Conservation (phyloP, 2,329 filamentous ascomycete species). For the Diaporthe eres region DNA sequence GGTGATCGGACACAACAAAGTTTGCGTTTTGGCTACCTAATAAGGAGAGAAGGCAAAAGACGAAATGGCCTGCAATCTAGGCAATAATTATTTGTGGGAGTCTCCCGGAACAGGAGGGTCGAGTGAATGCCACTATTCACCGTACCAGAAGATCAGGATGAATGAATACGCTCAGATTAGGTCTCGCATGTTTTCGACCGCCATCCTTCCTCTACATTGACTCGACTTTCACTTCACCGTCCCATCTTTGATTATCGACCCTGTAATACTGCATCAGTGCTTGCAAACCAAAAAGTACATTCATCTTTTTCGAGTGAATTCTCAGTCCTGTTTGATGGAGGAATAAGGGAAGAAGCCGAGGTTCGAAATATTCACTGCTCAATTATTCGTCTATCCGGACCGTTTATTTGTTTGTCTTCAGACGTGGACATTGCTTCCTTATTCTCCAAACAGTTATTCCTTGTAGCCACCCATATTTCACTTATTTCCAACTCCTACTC, state of each 20-base stretch:
- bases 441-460: background rate
- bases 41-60: too few relatives aligned
- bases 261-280: too few relatives aligned
- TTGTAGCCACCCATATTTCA: background rate
- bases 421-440: background rate
- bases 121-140: background rate
- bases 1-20: too few relatives aligned
- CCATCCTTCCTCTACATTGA: background rate
- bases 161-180: too few relatives aligned
- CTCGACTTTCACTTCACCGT: background rate
- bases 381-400: background rate
- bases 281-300: too few relatives aligned
- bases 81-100: background rate
- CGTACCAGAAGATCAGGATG: too few relatives aligned
- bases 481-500: background rate
- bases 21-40: too few relatives aligned
- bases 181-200: too few relatives aligned
- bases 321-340: too few relatives aligned
- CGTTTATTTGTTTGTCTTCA: background rate
- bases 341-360: background rate
- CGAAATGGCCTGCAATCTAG: background rate
- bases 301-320: background rate
- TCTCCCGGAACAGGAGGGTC: background rate
- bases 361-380: background rate
- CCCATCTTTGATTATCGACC: too few relatives aligned